Percentiles rank a stretch among this genome's conserved stretches.
These are phyloP conservation scores for Pseudogymnoascus sp. DNA, from an alignment of 2,329 filamentous ascomycete species.

Conservation along the genomic window DNA sequence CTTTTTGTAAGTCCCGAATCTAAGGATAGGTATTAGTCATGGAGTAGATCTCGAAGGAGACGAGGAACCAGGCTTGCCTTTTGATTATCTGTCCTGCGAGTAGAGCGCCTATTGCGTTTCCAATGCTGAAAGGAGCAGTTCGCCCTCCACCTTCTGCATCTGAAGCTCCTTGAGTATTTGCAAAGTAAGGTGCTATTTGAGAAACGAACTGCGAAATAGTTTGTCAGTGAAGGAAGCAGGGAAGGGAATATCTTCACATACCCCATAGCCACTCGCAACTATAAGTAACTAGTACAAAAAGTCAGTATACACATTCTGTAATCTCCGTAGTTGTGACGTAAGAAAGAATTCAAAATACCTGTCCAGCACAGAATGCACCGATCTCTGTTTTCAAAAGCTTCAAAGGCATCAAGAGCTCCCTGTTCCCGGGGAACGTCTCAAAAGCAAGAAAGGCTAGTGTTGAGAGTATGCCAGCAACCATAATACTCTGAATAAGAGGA, in stretches of 20 bases:
- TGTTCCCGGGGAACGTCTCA: conserved; percentile 16
- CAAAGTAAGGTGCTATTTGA: conserved; percentile 16
- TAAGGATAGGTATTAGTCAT: conserved; percentile 8
- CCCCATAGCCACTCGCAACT: conserved; percentile 17
- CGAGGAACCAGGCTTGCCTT: conserved; percentile 7
- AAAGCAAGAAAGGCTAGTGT: conserved; percentile 14
- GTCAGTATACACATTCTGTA: conserved; percentile 1
- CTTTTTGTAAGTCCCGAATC: conserved; percentile 17
- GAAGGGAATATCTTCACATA: conserved; percentile 10
- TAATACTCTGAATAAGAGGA: conserved; percentile 13
- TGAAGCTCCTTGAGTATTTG: conserved; percentile 7
- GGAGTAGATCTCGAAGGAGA: background rate
- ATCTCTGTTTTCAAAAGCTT: conserved; percentile 17
- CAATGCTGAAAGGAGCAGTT: conserved; percentile 4
- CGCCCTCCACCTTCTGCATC: conserved; percentile 1
- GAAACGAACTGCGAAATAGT: conserved; percentile 15
- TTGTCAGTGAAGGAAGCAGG: conserved; percentile 4
- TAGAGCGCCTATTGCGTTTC: background rate
- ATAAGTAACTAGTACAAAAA: conserved; percentile 12
- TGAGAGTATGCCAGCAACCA: conserved; percentile 12
- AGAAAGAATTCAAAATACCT: conserved; percentile 11
- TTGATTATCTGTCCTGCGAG: conserved; percentile 8
- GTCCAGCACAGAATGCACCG: conserved; percentile 16
- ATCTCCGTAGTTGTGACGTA: background rate
- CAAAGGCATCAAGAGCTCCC: conserved; percentile 18